These are phyloP conservation scores for Dactylonectria estremocensis DNA, from an alignment of 2,329 filamentous ascomycete genomes.

Conservation along the genomic window DNA sequence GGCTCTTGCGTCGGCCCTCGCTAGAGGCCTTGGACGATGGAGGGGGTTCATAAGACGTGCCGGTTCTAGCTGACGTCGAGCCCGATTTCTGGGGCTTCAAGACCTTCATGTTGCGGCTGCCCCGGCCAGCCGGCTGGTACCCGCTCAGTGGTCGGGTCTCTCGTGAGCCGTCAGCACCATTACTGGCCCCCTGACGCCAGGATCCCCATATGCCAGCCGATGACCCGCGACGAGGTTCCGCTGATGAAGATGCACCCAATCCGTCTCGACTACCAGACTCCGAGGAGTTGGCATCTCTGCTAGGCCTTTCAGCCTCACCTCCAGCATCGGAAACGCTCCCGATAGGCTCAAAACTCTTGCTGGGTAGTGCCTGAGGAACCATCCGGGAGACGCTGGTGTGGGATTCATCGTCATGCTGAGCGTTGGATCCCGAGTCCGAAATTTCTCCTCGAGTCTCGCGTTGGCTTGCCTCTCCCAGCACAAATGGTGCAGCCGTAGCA, in stretches of 20 bases:
- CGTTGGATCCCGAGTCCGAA: constrained; percentile 30
- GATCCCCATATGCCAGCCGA: constrained; percentile 77
- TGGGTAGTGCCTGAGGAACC: constrained; percentile 53
- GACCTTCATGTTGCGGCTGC: constrained; percentile 87
- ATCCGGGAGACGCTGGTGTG: constrained; percentile 54
- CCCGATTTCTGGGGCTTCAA: constrained; percentile 82
- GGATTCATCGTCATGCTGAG: constrained; percentile 47
- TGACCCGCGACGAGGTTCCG: constrained; percentile 61
- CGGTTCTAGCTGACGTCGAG: constrained; percentile 67
- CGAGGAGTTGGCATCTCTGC: constrained; percentile 39
- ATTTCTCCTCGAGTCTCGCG: constrained; percentile 34
- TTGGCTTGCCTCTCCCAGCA: constrained; percentile 54
- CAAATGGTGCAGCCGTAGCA: constrained; percentile 62
- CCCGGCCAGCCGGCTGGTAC: constrained; percentile 78
- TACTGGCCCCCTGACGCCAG: constrained; percentile 74
- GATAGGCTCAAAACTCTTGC: constrained; percentile 53
- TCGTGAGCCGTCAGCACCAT: constrained; percentile 67
- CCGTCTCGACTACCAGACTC: constrained; percentile 49
- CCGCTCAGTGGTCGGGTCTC: constrained; percentile 72
- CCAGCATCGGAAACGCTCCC: constrained; percentile 60
- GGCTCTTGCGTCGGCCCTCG: constrained; percentile 71
- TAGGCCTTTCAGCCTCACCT: constrained; percentile 59
- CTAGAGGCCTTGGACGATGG: constrained; percentile 60
- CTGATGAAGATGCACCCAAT: constrained; percentile 36
- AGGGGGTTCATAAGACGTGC: constrained; percentile 67